Evolutionary conservation across 1,284 basidiomycete genomes (phyloP).

Genomic region (Peniophora sp.): DNA sequence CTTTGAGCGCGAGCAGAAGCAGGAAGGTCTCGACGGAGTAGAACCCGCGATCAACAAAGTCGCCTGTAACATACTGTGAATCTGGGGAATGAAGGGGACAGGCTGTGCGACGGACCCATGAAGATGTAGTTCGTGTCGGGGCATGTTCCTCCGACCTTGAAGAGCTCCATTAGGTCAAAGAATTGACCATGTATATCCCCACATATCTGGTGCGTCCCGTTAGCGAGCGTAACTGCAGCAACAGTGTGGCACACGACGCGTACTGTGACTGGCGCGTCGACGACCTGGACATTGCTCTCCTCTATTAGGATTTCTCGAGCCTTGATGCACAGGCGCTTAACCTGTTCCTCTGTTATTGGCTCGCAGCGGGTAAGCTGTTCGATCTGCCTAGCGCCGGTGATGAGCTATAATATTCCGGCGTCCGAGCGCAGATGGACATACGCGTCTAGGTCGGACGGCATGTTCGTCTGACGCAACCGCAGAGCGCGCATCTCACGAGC

Average conservation of each 20-base stretch:
- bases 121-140: constrained; percentile 97
- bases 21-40: constrained; percentile 98
- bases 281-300: constrained; percentile 94
- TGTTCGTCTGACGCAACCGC: constrained; percentile 11
- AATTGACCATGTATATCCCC: constrained; percentile 99
- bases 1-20: constrained; percentile 90
- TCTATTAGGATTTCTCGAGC: constrained; percentile 95
- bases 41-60: constrained; percentile 96
- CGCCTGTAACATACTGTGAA: constrained; percentile 42
- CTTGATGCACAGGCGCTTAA: constrained; percentile 89
- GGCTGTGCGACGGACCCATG: constrained; percentile 66
- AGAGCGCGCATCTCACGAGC: neutral
- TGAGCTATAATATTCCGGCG: neutral
- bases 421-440: constrained; percentile 16
- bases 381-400: constrained; percentile 54
- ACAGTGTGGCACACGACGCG: constrained; percentile 1
- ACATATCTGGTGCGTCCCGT: constrained; percentile 63
- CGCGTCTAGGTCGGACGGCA: constrained; percentile 44
- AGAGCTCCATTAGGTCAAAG: constrained; percentile 95
- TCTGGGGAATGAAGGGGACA: neutral
- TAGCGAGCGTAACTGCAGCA: neutral
- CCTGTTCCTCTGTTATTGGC: constrained; percentile 87
- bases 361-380: constrained; percentile 87
- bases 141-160: constrained; percentile 91
- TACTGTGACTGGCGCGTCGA: constrained; percentile 95